phyloP scores from a whole-genome alignment of 2,329 filamentous ascomycete genomes.

The Ciborinia camelliae region DNA sequence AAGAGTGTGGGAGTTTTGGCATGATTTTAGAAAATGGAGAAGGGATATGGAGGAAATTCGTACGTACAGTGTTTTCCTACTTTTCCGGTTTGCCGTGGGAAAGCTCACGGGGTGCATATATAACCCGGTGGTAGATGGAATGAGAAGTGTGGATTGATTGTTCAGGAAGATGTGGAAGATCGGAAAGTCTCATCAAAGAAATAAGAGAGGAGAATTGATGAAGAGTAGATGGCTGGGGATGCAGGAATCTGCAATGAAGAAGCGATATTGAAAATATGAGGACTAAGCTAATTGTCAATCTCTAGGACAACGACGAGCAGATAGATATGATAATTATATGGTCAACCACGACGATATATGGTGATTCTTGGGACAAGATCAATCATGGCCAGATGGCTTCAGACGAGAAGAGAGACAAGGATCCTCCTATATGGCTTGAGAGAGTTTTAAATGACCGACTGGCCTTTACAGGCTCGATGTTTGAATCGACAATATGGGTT shows the following conservation, averaged over 20 bases:
- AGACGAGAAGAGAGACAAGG: neutral
- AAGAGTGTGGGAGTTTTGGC: neutral
- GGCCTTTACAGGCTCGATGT: accelerated
- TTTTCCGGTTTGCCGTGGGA: neutral
- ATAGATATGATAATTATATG: constrained; percentile 16
- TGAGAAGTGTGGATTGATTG: neutral
- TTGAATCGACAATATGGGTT: neutral
- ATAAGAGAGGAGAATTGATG: too few relatives aligned
- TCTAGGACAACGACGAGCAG: neutral
- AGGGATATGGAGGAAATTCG: neutral
- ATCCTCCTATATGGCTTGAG: neutral
- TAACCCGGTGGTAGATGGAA: too few relatives aligned
- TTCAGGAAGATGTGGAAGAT: too few relatives aligned
- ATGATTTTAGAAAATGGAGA: neutral
- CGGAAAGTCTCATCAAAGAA: too few relatives aligned
- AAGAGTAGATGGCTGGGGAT: too few relatives aligned
- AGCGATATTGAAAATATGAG: accelerated
- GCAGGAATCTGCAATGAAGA: too few relatives aligned
- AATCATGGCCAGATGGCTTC: neutral
- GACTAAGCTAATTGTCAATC: neutral
- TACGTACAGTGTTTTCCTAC: neutral
- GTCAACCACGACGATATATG: constrained; percentile 6
- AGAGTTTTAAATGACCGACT: neutral
- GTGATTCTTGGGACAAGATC: neutral
- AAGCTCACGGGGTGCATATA: too few relatives aligned